phyloP scores from a whole-genome alignment of 2,329 filamentous ascomycete species.

The Phyllosticta citribraziliensis region DNA sequence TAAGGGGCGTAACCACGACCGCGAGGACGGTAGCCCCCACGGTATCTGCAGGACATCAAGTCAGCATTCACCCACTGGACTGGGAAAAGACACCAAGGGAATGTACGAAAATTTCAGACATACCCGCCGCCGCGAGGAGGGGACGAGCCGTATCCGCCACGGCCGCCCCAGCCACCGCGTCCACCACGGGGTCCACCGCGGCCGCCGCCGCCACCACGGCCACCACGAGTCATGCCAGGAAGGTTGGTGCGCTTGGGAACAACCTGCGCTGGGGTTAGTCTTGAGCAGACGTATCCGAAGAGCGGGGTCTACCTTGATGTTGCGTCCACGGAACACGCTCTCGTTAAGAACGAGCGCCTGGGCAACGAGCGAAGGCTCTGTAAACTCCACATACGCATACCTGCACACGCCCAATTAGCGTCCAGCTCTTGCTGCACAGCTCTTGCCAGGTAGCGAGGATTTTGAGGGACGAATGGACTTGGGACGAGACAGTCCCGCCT shows the following conservation, averaged over 20 bases:
- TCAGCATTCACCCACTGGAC: conserved; percentile 2
- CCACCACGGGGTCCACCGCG: conserved; percentile 31
- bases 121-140: conserved; percentile 34
- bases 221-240: conserved; percentile 81
- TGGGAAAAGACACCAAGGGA: conserved; percentile 10
- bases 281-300: background rate
- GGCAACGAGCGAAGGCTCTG: conserved; percentile 77
- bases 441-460: conserved; percentile 49
- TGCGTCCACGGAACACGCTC: conserved; percentile 87
- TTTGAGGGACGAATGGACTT: conserved; percentile 5
- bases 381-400: conserved; percentile 98
- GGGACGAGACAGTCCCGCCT: background rate
- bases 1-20: conserved; percentile 21
- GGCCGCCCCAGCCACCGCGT: conserved; percentile 42
- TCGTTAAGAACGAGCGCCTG: conserved; percentile 94
- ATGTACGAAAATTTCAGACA: conserved; percentile 13
- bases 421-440: conserved; percentile 43
- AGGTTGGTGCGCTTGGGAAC: conserved; percentile 93
- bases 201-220: conserved; percentile 48
- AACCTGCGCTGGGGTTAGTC: conserved; percentile 40
- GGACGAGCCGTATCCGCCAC: conserved; percentile 38
- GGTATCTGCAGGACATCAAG: conserved; percentile 16
- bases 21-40: conserved; percentile 29
- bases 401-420: conserved; percentile 48
- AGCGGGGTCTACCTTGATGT: conserved; percentile 65